These are phyloP conservation scores for Actinomortierella wolfii DNA, from an alignment of 371 early-diverging fungal species.

Conservation along the genomic window DNA sequence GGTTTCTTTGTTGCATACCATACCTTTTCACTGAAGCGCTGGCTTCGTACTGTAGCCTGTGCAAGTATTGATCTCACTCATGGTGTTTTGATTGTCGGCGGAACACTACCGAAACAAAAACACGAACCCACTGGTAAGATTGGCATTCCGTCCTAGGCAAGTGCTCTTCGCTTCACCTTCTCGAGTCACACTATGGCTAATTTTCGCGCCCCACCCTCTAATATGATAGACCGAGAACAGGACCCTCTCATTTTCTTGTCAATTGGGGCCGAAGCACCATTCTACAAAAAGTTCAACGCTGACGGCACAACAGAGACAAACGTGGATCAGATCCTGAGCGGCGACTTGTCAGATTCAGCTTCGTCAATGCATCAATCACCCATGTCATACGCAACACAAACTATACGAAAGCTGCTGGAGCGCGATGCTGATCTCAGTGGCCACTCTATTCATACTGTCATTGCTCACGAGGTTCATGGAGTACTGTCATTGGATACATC, in stretches of 20 bases:
- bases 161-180: not conserved
- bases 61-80: constrained; percentile 36
- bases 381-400: constrained; percentile 20
- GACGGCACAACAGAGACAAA: constrained; percentile 15
- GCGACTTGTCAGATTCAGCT: not conserved
- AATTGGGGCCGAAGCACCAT: constrained; percentile 15
- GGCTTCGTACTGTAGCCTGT: constrained; percentile 46
- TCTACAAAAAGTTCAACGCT: constrained; percentile 15
- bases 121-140: constrained; percentile 11
- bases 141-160: not conserved
- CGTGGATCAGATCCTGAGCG: not conserved
- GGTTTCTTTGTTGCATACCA: constrained; percentile 47
- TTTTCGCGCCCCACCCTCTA: constrained; percentile 21
- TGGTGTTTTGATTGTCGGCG: constrained; percentile 46
- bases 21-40: constrained; percentile 39
- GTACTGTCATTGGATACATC: constrained; percentile 45
- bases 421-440: constrained; percentile 27
- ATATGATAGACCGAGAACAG: not conserved
- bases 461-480: constrained; percentile 36
- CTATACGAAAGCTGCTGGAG: constrained; percentile 38
- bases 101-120: constrained; percentile 17
- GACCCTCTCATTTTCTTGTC: constrained; percentile 21
- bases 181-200: constrained; percentile 27
- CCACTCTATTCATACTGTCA: constrained; percentile 31
- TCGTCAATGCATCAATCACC: constrained; percentile 9